Base-by-base conservation (phyloP, 2,329 filamentous ascomycete genomes). In the Venturia asperata region DNA sequence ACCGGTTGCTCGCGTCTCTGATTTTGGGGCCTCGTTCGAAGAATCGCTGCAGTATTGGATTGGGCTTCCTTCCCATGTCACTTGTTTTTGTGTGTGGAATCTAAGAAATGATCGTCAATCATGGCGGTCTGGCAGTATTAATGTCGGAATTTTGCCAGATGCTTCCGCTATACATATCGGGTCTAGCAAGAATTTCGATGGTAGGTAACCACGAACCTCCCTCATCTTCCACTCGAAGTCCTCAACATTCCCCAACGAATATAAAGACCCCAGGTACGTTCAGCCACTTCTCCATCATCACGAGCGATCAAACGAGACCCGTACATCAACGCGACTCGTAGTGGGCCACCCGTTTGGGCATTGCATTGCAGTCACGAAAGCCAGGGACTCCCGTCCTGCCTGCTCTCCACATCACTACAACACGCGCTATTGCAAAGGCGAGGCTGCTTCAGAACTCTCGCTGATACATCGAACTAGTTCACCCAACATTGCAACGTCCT, bases 1-100 rank as follows among this genome's bases (percentile, higher is more conserved):
- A 97, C 66, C 92, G 86, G 76, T 96, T 96, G 79, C 90, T 94
- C 69, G 90, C 88, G 78, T 96, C 91, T 73, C 88, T 86, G 71
- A 96, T 83, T 78, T 96, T 96, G 47, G 86, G 84, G 11, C 92
- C 92, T 70, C 92, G 86, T 75, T 90, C 86, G 76, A 96, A 97
- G 80, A 91, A 94, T 77, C 93, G 87, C 75, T 90, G 83, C 75
- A 96, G 92, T 70, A 96, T 82, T 71, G 87, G 86, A 77, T 94
- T 93, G 69, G 90, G 91, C 77, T 88, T 88, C 74, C 91, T 85
- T 74, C 91, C 91, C 91, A 93, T 93, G 24, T 61, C 42, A 27
- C 27, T 61, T 52, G 21, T 24, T 43, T 34, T 61, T 27, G 52
- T 9, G 27, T 37, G 30, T 34, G 30, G 30, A 34, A 3, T 34